Evolutionary conservation across 1,139 yeast genomes (phyloP), one percentile per base, ranked within the genome.

Genomic region (Nakaseomyces glabratus): DNA sequence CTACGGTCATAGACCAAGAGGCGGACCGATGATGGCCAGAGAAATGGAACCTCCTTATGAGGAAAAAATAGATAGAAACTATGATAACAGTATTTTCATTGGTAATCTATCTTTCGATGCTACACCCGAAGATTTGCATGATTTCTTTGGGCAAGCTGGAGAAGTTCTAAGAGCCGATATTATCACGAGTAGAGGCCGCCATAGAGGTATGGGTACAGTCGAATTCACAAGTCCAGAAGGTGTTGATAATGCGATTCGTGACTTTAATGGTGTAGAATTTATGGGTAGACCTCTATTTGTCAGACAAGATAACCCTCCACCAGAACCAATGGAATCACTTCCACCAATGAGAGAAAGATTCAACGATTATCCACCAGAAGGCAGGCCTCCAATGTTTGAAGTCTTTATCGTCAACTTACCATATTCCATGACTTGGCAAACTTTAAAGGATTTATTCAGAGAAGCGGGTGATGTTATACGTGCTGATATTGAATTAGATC

Each of bases 191-290:
- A 71, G 79, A 46, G 90, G 90, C 37, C 80, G 82, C 49, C 76
- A 85, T 57, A 65, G 90, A 63, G 84, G 96, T 44, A 78, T 76
- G 86, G 86, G 85, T 31, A 82, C 94, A 16, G 95, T 86, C 26
- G 95, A 86, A 57, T 86, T 79, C 51, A 63, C 73, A 11, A 63
- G 65, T 33, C 66, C 68, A 40, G 78, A 72, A 17, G 81, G 75
- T 38, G 95, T 85, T 3, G 68, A 67, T 35, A 65, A 63, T 19
- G 95, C 95, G 18, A 82, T 86, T 45, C 62, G 65, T 35, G 68
- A 71, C 44, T 77, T 70, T 51, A 80, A 82, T 58, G 79, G 81
- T 52, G 66, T 71, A 25, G 68, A 66, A 32, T 71, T 77, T 45
- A 63, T 66, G 48, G 93, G 88, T 10, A 74, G 96, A 54, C 77